Base-by-base conservation (phyloP, 257 asterid species). In the Lycium barbarum region DNA sequence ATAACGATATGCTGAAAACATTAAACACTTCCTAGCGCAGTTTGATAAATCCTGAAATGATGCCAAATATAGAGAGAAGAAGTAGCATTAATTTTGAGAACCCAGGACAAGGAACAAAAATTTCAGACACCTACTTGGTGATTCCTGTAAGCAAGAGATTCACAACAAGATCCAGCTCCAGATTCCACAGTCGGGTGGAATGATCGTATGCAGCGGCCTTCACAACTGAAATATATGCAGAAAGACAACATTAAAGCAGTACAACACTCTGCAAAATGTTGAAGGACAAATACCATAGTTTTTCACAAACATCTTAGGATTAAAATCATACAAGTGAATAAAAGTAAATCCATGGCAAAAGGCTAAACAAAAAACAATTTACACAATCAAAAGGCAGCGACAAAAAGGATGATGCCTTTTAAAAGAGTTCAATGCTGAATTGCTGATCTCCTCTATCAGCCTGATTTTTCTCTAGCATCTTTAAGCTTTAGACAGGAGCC, bases 141-240 rank as follows among this genome's bases (percentile, higher is more conserved):
- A 72, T 17, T 82, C 84, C 79, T 91, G 86, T 88, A 91, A 70
- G 95, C 86, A 86, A 92, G 98, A 83, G 98, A 89, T 90, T 92
- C 93, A 87, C 98, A 94, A 53, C 26, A 53, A 74, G 95, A 90
- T 61, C 65, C 84, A 73, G 84, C 85, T 54, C 98, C 98, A 73
- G 94, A 90, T 87, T 90, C 91, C 82, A 87, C 67, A 63, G 95
- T 89, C 84, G 94, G 92, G 89, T 92, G 98, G 88, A 94, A 94
- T 79, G 98, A 92, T 87, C 96, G 90, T 88, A 91, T 88, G 92
- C 98, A 94, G 89, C 94, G 92, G 85, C 98, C 96, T 90, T 91
- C 95, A 79, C 98, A 94, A 82, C 98, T 92, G 93, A 89, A 61
- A 83, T 18, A 67, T 80, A 87, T 83, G 71, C 70, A 83, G 84